phyloP scores from a whole-genome alignment of 306 rosid species.

The Chamaecrista fasciculata region DNA sequence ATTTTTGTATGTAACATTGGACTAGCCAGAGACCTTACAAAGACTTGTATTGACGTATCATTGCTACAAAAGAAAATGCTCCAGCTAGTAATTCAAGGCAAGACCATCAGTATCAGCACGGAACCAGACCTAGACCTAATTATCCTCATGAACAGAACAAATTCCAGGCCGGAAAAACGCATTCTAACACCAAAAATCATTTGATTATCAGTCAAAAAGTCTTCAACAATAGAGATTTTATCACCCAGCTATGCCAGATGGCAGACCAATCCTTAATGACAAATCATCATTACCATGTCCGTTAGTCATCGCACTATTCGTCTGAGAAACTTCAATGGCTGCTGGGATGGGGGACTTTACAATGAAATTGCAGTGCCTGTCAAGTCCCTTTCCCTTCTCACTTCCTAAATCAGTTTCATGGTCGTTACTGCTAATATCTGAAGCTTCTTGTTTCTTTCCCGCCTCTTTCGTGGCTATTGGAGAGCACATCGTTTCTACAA shows the following conservation, averaged over 20 bases:
- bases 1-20: neutral
- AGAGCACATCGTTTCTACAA: slow-evolving; percentile 33
- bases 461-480: slow-evolving; percentile 12
- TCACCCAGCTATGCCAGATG: slow-evolving; percentile 21
- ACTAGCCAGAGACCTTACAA: neutral
- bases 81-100: slow-evolving; percentile 6
- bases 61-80: slow-evolving; percentile 6
- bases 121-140: slow-evolving; percentile 11
- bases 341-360: slow-evolving; percentile 37
- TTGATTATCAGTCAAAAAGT: slow-evolving; percentile 15
- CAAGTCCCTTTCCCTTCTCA: slow-evolving; percentile 35
- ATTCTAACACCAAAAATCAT: slow-evolving; percentile 2
- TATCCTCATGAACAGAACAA: slow-evolving; percentile 11
- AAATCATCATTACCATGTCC: slow-evolving; percentile 31
- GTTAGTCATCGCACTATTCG: slow-evolving; percentile 31
- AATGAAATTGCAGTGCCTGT: slow-evolving; percentile 30
- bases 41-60: slow-evolving; percentile 3
- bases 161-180: slow-evolving; percentile 17
- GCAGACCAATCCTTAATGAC: slow-evolving; percentile 35
- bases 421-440: slow-evolving; percentile 25
- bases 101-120: slow-evolving; percentile 18
- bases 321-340: slow-evolving; percentile 27
- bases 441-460: slow-evolving; percentile 30
- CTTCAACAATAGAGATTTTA: slow-evolving; percentile 1
- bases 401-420: slow-evolving; percentile 27